phyloP scores from a whole-genome alignment of 345 rosid species.

The Hirschfeldia incana region DNA sequence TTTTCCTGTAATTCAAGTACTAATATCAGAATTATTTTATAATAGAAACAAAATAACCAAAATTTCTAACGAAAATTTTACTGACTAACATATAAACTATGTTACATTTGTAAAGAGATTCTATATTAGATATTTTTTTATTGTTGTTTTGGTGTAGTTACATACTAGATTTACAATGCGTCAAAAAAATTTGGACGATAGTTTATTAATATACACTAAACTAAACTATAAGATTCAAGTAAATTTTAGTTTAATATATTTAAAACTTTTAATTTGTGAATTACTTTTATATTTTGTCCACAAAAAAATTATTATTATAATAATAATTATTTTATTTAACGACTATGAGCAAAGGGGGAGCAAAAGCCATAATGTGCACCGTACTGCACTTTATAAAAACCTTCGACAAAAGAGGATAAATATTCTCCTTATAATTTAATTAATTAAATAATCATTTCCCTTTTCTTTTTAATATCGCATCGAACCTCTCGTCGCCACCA shows the following conservation, averaged over 20 bases:
- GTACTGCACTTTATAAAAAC: slow-evolving; percentile 4
- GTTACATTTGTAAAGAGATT: too few species aligned
- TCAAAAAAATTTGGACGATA: neutral
- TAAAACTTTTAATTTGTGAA: neutral
- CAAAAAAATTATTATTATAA: neutral
- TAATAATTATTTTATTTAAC: neutral
- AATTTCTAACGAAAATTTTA: neutral
- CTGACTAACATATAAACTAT: neutral
- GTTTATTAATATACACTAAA: neutral
- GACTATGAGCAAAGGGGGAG: neutral
- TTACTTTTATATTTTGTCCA: neutral
- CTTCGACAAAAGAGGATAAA: slow-evolving; percentile 1
- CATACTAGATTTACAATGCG: neutral
- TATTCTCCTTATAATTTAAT: neutral
- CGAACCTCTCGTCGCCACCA: slow-evolving; percentile 19
- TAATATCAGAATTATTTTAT: too few species aligned
- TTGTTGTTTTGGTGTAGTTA: neutral
- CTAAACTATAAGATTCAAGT: neutral
- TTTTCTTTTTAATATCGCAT: neutral
- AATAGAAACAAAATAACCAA: neutral
- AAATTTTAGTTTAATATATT: too few species aligned
- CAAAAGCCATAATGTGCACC: slow-evolving; percentile 26
- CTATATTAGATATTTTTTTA: too few species aligned
- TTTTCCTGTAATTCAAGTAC: neutral
- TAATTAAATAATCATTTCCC: neutral